Percentiles rank a stretch among this genome's conserved stretches.
Evolutionary conservation across 345 rosid species (phyloP).

Genomic region (Lagerstroemia speciosa): DNA sequence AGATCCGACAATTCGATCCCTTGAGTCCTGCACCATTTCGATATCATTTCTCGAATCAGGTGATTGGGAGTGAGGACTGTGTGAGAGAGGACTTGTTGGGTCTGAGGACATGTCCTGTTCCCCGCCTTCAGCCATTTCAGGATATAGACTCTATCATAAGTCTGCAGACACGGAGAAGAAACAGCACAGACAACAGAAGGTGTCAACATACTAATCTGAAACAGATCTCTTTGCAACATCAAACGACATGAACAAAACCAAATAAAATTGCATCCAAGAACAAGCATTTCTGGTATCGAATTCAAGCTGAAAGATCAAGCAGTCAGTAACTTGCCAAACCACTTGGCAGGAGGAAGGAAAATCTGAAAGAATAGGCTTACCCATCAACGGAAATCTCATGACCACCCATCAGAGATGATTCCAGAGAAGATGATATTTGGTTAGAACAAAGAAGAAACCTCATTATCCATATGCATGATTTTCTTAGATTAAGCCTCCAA

Average conservation of each 20-base stretch:
- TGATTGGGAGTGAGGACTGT: conserved; percentile 59
- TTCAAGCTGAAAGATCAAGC: neutral
- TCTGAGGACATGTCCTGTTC: conserved; percentile 75
- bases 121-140: conserved; percentile 81
- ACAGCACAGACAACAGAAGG: conserved; percentile 10
- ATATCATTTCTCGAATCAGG: conserved; percentile 68
- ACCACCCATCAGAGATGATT: neutral
- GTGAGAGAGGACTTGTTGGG: conserved; percentile 78
- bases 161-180: too few relatives aligned
- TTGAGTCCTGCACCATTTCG: conserved; percentile 63
- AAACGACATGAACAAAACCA: neutral
- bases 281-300: neutral
- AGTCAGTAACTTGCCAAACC: neutral
- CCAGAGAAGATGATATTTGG: too few relatives aligned
- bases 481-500: neutral
- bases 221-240: neutral
- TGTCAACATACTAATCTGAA: neutral
- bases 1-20: conserved; percentile 45
- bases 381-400: neutral
- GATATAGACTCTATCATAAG: conserved; percentile 71
- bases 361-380: neutral
- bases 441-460: neutral
- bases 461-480: neutral
- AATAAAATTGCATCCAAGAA: neutral
- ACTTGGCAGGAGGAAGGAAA: neutral